Percentiles rank a stretch among this genome's conserved stretches.
Conservation (phyloP, 306 rosid genomes). For the Begonia loranthoides region DNA sequence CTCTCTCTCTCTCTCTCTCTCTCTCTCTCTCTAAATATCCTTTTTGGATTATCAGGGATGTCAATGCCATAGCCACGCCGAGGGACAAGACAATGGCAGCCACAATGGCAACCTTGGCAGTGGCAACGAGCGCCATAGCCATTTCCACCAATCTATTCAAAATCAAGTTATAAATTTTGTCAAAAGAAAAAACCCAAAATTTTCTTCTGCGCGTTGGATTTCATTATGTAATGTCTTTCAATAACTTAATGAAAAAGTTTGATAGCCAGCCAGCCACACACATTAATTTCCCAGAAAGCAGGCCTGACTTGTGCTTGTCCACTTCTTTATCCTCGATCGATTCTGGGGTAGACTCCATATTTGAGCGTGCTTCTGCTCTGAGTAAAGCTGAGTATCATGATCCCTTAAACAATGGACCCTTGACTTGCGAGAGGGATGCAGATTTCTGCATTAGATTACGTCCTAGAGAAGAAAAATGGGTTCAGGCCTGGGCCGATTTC, state of each 20-base stretch:
- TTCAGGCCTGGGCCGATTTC: no score
- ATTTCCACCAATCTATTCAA: conserved; percentile 64
- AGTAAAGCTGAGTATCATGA: conserved; percentile 83
- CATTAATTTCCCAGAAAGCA: no score
- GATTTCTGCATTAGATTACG: conserved; percentile 87
- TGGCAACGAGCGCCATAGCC: conserved; percentile 52
- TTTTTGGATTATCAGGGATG: conserved; percentile 41
- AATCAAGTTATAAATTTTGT: conserved; percentile 16
- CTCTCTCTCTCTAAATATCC: no score
- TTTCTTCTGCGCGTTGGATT: no score
- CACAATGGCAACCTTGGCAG: conserved; percentile 52
- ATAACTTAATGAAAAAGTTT: no score
- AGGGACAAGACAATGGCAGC: conserved; percentile 49
- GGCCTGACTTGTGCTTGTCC: conserved; percentile 39
- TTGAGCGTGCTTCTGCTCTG: conserved; percentile 49
- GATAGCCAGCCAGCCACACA: no score
- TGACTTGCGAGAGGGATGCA: conserved; percentile 64
- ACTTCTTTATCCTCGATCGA: conserved; percentile 43
- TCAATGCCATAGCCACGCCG: conserved; percentile 44
- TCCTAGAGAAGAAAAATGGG: conserved; percentile 35
- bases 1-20: conserved; percentile 3
- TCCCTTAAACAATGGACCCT: conserved; percentile 86
- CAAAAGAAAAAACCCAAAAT: no score
- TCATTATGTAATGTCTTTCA: no score
- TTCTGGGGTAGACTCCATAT: conserved; percentile 50